Base-by-base conservation (phyloP, 495 filamentous ascomycete genomes). In the Hypomontagnella monticulosa region DNA sequence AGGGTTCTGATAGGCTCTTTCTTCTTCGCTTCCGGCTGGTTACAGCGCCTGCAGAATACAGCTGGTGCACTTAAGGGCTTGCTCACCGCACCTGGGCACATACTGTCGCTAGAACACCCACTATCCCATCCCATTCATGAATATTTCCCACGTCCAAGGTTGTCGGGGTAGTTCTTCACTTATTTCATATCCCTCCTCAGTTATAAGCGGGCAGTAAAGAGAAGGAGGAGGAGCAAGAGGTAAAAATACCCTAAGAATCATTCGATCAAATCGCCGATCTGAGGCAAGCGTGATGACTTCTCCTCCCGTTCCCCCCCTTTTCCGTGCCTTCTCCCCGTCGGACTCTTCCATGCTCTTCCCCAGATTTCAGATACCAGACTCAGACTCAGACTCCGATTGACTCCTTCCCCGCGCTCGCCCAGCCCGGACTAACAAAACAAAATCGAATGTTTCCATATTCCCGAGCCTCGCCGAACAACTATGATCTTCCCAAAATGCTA, bases 381-480 rank as follows among this genome's bases (percentile, higher is more conserved):
- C 47, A 27, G 18, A 34, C 12, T 37, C 47, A 9, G n/a, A n/a
- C n/a, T n/a, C n/a, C n/a, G n/a, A n/a, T n/a, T n/a, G n/a, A n/a
- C n/a, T n/a, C n/a, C n/a, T 40, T 20, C 27, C 50, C 52, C 64
- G 53, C 57, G 52, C 54, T 49, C 48, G 12, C 49, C 37, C 55
- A 42, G 54, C 59, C 20, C 11, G 50, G 36, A 36, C 33, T 43
- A 30, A 55, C 42, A 27, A 27, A 59, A 20, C 36, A 37, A 14
- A 46, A 62, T 68, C 65, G 59, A 68, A 68, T 68, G 65, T 58
- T 68, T 57, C 48, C 16, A 11, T 50, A 37, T 49, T 32, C 30
- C 65, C 59, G 49, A 46, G 4, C 9, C 42, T 67, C 58, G 53
- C 58, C 65, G 52, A 58, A 53, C 7, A 50, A 42, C 11, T 4